phyloP scores from a whole-genome alignment of 169 alveolate species.

The Eimeria tenella region DNA sequence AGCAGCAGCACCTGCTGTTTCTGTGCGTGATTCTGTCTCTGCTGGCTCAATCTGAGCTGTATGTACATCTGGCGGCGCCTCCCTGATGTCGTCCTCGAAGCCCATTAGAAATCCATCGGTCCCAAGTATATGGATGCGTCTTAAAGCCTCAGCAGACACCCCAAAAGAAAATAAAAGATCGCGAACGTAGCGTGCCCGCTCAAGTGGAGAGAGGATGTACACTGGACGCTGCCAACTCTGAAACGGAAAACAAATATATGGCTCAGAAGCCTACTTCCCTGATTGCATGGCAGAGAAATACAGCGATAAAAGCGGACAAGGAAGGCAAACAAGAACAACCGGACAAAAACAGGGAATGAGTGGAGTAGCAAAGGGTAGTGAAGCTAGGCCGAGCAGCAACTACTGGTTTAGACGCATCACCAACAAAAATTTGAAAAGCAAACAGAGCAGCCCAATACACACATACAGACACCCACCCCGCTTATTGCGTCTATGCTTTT shows the following conservation, averaged over 20 bases:
- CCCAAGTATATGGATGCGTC: neutral
- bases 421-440: too few relatives aligned
- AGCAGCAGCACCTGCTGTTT: too few relatives aligned
- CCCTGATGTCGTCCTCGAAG: neutral
- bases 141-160: neutral
- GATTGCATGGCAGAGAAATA: neutral
- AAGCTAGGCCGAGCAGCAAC: too few relatives aligned
- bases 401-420: too few relatives aligned
- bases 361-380: too few relatives aligned
- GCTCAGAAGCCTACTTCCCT: neutral
- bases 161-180: neutral
- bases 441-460: too few relatives aligned
- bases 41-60: neutral
- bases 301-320: too few relatives aligned
- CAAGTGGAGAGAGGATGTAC: neutral
- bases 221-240: constrained; percentile 8
- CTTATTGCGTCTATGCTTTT: neutral
- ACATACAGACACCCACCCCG: neutral
- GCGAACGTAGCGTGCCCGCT: neutral
- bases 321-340: neutral
- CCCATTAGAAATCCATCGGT: neutral
- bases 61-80: neutral
- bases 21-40: too few relatives aligned
- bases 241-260: neutral
- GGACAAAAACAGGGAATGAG: neutral